Evolutionary conservation across 2,329 filamentous ascomycete genomes (phyloP).

Genomic region (Colletotrichum lupini): DNA sequence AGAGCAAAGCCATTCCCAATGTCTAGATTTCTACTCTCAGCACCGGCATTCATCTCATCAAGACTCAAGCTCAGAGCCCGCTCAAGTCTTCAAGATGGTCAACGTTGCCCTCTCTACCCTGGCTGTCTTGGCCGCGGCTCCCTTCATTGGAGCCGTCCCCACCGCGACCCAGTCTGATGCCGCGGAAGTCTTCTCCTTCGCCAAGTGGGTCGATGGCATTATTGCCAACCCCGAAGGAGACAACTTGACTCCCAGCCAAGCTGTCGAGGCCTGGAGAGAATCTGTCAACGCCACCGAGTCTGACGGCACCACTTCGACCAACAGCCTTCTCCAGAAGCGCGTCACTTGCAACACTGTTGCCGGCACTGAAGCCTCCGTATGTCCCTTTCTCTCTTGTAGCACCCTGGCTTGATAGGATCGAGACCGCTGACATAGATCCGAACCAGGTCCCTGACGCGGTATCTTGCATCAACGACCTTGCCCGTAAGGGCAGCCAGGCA

Average conservation of each 20-base stretch:
- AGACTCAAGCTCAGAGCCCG: too few relatives aligned
- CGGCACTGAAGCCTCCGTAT: constrained; percentile 12
- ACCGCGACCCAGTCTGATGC: neutral
- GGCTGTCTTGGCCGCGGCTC: neutral
- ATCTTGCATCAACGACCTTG: constrained; percentile 28
- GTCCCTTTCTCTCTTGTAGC: neutral
- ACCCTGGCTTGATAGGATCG: too few relatives aligned
- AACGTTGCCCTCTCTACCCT: constrained; percentile 15
- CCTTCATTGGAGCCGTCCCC: neutral
- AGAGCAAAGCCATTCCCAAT: too few relatives aligned
- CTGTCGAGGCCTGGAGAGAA: constrained; percentile 14
- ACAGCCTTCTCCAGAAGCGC: constrained; percentile 10
- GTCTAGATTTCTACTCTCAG: too few relatives aligned
- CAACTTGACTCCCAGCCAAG: constrained; percentile 26
- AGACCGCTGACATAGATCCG: neutral
- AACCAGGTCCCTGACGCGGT: constrained; percentile 27
- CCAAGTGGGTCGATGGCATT: constrained; percentile 28
- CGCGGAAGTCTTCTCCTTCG: constrained; percentile 24
- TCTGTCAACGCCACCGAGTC: neutral
- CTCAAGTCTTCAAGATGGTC: constrained; percentile 12
- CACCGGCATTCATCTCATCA: too few relatives aligned
- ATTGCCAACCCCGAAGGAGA: constrained; percentile 30
- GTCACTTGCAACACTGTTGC: constrained; percentile 11
- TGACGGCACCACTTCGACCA: neutral
- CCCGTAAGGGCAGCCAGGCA: neutral